Evolutionary conservation across 345 rosid species (phyloP).

Genomic region (Viola odorata): DNA sequence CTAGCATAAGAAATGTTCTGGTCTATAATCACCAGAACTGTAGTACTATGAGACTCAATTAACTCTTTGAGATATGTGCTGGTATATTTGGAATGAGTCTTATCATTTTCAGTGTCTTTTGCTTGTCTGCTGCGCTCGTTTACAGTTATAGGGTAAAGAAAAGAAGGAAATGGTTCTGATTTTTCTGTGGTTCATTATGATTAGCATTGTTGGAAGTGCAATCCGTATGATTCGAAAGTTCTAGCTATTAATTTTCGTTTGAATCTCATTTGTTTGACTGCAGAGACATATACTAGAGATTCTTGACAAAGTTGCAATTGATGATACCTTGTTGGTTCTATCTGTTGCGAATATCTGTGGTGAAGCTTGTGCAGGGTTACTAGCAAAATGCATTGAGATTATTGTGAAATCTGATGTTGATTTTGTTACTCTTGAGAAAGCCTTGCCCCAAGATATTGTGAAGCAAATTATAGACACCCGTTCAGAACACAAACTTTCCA

Average conservation of each 20-base stretch:
- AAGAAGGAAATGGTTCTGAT: no score
- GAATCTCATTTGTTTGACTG: slow-evolving; percentile 12
- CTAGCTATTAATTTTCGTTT: background rate
- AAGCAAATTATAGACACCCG: slow-evolving; percentile 47
- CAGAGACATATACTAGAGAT: slow-evolving; percentile 36
- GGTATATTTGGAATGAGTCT: background rate
- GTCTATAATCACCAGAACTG: no score
- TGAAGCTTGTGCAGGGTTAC: slow-evolving; percentile 39
- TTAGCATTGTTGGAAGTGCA: no score
- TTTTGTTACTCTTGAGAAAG: slow-evolving; percentile 50
- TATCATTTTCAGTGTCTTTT: background rate
- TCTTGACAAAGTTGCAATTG: slow-evolving; percentile 31
- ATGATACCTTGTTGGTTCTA: slow-evolving; percentile 40
- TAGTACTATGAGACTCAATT: slow-evolving; percentile 19
- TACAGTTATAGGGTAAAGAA: background rate
- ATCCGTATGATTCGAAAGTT: no score
- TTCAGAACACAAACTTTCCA: slow-evolving; percentile 20
- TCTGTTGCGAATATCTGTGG: slow-evolving; percentile 36
- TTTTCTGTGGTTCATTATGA: no score
- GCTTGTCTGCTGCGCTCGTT: background rate
- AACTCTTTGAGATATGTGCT: background rate
- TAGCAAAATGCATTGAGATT: slow-evolving; percentile 41
- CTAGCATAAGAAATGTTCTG: no score
- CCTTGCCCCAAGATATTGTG: slow-evolving; percentile 45
- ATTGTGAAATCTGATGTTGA: slow-evolving; percentile 58